Percentiles rank a stretch among this genome's conserved stretches.
Evolutionary conservation across 805 yeast genomes (phyloP).

Genomic region (Saturnispora silvae): DNA sequence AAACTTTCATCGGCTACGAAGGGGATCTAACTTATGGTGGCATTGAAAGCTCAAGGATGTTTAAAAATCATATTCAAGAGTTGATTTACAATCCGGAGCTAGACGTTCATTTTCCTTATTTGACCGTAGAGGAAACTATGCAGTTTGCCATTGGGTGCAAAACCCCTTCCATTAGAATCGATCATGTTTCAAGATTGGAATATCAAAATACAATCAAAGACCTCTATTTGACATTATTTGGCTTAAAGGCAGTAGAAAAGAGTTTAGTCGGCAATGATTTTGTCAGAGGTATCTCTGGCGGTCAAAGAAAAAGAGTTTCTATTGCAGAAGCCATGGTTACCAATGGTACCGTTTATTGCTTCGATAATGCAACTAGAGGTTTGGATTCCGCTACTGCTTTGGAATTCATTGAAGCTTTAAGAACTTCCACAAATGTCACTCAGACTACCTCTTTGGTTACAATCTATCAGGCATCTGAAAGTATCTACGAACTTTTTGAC

Average conservation of each 20-base stretch:
- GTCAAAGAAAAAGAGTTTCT: constrained; percentile 78
- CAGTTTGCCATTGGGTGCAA: constrained; percentile 45
- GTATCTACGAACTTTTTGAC: constrained; percentile 54
- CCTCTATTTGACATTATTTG: constrained; percentile 41
- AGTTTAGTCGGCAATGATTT: constrained; percentile 37
- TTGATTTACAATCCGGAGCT: constrained; percentile 46
- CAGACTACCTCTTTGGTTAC: constrained; percentile 14
- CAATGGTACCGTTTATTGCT: constrained; percentile 54
- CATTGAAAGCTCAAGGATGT: constrained; percentile 36
- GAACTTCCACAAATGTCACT: constrained; percentile 23
- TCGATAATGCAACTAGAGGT: constrained; percentile 84
- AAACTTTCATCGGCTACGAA: constrained; percentile 26
- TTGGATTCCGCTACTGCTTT: constrained; percentile 77
- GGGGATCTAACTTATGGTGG: constrained; percentile 42
- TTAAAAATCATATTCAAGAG: constrained; percentile 35
- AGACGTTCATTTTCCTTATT: constrained; percentile 46
- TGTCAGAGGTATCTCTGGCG: constrained; percentile 65
- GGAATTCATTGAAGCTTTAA: constrained; percentile 58
- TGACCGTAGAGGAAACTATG: constrained; percentile 46
- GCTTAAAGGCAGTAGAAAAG: constrained; percentile 45
- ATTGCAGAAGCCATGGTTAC: constrained; percentile 67
- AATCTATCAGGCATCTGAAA: constrained; percentile 48
- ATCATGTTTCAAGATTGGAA: constrained; percentile 28
- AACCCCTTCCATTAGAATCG: constrained; percentile 42
- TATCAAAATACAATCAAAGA: constrained; percentile 34